Base-by-base conservation (phyloP, 768 basidiomycete species). In the Mrakia blollopis region DNA sequence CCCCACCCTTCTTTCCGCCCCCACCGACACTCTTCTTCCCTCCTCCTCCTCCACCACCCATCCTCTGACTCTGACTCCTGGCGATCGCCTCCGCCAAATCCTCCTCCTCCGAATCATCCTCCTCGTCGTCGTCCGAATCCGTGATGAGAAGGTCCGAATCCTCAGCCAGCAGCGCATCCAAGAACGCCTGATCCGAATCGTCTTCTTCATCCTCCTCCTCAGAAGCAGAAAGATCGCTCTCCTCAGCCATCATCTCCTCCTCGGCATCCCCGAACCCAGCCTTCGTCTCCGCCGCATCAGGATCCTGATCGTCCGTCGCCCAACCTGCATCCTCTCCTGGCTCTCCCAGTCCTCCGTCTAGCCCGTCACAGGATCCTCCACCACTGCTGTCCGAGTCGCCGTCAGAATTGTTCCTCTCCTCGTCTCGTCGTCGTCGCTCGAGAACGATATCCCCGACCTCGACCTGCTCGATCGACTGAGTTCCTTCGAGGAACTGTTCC, bases 101-200 rank as follows among this genome's bases (percentile, higher is more conserved):
- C 18, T 83, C 83, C 32, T 74, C 85, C 18, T 83, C 83, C 32
- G 71, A 74, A n/a, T n/a, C n/a, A n/a, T n/a, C n/a, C 47, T 79
- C 79, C 6, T 37, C 61, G 30, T 80, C 80, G 57, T 79, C 76
- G 50, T 75, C 74, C 18, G 73, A 70, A 25, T 71, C 63, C 11
- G 69, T 57, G 21, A 72, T 54, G 25, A 65, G 54, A 2, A 41
- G 25, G 21, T 74, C 62, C n/a, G 67, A 70, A n/a, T 76, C 76
- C 44, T 73, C 41, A 1, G 65, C 65, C 32, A 77, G 72, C 9
- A 77, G 76, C 14, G 61, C 76, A 54, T 77, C 70, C 28, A 77
- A 72, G 65, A 77, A 77, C 37, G 71, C 76, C 21, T 77, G 72
- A 37, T 77, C 76, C 13, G 76, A 77, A 54, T 77, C 76, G 21